These are phyloP conservation scores for Xylaria venustula DNA, from an alignment of 495 filamentous ascomycete genomes.

Conservation along the genomic window DNA sequence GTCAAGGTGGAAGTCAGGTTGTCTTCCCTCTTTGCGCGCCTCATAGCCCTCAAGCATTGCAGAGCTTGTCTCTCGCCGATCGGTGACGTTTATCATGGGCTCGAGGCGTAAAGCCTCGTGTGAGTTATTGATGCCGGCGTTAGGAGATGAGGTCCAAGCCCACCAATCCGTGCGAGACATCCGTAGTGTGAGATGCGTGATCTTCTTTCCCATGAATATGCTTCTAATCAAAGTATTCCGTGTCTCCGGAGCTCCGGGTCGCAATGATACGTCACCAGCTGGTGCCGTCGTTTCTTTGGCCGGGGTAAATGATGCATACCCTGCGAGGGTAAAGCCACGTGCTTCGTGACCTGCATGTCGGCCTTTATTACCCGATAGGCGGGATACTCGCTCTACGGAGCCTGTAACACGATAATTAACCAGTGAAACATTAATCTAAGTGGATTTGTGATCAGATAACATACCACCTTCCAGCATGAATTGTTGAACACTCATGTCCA, in stretches of 20 bases:
- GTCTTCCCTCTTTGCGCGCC: slow-evolving; percentile 19
- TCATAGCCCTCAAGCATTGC: slow-evolving; percentile 26
- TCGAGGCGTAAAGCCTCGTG: slow-evolving; percentile 23
- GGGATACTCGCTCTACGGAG: slow-evolving; percentile 25
- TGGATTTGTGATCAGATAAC: no score
- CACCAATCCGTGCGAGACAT: slow-evolving; percentile 32
- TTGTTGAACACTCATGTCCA: slow-evolving; percentile 24
- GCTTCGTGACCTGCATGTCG: slow-evolving; percentile 22
- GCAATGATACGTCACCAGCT: not conserved
- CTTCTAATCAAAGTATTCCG: slow-evolving; percentile 11
- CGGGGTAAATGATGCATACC: slow-evolving; percentile 18
- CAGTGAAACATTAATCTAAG: no score
- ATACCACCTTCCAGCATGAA: slow-evolving; percentile 27
- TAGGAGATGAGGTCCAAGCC: slow-evolving; percentile 18
- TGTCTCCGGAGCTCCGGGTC: not conserved
- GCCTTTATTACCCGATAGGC: slow-evolving; percentile 21
- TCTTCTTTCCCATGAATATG: slow-evolving; percentile 22
- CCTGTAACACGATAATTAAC: no score
- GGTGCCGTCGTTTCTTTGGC: not conserved
- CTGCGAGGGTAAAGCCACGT: slow-evolving; percentile 11
- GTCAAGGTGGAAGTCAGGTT: slow-evolving; percentile 27
- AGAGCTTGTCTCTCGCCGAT: slow-evolving; percentile 2
- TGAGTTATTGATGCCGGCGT: not conserved
- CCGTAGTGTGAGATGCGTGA: slow-evolving; percentile 26
- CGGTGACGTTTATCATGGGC: slow-evolving; percentile 30